These are phyloP conservation scores for Royoungia palumana DNA, from an alignment of 768 basidiomycete genomes.

Conservation along the genomic window DNA sequence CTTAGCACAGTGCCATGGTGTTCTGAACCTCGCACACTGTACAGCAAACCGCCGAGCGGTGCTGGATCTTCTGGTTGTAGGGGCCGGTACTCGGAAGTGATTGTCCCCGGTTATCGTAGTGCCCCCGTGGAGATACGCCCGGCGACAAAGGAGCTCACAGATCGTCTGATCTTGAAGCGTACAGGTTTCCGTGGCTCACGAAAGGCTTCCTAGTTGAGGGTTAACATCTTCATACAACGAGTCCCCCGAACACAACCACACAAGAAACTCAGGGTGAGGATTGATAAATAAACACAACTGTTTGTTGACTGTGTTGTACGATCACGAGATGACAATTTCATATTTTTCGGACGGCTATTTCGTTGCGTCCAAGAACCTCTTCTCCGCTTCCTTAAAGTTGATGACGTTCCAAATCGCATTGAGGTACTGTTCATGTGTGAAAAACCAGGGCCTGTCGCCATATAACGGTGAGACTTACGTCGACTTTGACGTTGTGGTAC, in stretches of 20 bases:
- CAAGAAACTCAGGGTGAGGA: not conserved
- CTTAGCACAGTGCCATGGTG: too few species aligned
- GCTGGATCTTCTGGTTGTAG: too few species aligned
- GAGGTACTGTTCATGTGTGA: constrained; percentile 63
- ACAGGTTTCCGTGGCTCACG: not conserved
- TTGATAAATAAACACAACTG: not conserved
- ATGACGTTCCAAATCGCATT: constrained; percentile 94
- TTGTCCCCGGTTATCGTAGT: too few species aligned
- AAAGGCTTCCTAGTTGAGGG: not conserved
- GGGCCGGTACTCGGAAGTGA: too few species aligned
- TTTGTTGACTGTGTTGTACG: constrained; percentile 7
- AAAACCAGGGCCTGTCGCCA: not conserved
- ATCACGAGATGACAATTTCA: not conserved
- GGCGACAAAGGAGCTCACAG: too few species aligned
- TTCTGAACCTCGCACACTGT: too few species aligned
- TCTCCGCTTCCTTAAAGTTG: constrained; percentile 92
- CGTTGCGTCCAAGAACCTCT: constrained; percentile 40
- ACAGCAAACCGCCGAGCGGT: too few species aligned
- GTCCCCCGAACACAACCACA: not conserved
- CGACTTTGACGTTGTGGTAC: constrained; percentile 91
- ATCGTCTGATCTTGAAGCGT: too few species aligned
- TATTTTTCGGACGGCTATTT: constrained; percentile 18
- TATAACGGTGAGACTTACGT: constrained; percentile 53
- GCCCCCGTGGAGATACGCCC: too few species aligned
- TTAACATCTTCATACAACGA: not conserved